phyloP scores from a whole-genome alignment of 306 rosid genomes.

The Alnus rubra region DNA sequence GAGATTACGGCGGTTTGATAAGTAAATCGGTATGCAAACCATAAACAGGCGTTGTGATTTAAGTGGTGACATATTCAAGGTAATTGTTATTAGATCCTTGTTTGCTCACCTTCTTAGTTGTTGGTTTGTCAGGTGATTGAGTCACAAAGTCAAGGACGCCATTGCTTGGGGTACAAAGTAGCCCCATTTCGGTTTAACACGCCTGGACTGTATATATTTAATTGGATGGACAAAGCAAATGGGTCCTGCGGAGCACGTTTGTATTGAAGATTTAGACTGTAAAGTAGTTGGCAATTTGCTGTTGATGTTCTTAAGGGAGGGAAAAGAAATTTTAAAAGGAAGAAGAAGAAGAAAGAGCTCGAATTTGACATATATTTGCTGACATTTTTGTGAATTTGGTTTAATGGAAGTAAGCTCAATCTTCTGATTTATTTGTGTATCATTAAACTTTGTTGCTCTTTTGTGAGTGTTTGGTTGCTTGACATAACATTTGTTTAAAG shows the following conservation, averaged over 20 bases:
- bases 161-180: constrained; percentile 32
- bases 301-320: constrained; percentile 35
- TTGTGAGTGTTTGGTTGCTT: constrained; percentile 21
- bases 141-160: constrained; percentile 30
- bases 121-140: constrained; percentile 30
- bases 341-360: constrained; percentile 13
- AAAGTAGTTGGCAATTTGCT: constrained; percentile 33
- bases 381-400: constrained; percentile 35
- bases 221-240: constrained; percentile 50
- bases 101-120: neutral
- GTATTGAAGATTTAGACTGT: constrained; percentile 36
- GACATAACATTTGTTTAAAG: neutral
- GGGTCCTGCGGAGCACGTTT: constrained; percentile 35
- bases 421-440: constrained; percentile 26
- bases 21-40: constrained; percentile 25
- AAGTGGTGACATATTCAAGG: constrained; percentile 26
- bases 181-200: constrained; percentile 40
- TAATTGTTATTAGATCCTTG: constrained; percentile 30
- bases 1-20: constrained; percentile 20
- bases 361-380: constrained; percentile 35
- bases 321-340: neutral
- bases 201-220: constrained; percentile 57
- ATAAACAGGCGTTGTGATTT: constrained; percentile 21
- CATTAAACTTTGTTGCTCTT: constrained; percentile 30
- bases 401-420: constrained; percentile 41